Evolutionary conservation across 331 rosid genomes (phyloP), one percentile per base, ranked within the genome.

Genomic region (Erythrophleum ivorense): DNA sequence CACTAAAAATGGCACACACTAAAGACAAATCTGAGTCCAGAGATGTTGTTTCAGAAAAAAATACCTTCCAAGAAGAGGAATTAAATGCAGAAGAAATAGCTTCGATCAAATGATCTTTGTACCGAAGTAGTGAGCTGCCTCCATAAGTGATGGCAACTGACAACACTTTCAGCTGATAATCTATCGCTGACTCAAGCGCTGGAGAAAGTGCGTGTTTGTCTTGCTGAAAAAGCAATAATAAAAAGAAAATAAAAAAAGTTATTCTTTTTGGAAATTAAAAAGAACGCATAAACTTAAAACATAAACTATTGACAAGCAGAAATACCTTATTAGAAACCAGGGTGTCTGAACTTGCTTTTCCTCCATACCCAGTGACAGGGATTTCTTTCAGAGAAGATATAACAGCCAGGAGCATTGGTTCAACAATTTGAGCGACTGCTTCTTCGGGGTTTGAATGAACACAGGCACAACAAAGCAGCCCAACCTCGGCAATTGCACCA

Each of bases 401-500:
- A 59, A 86, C 94, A 79, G 97, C 92, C 71, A 73, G 75, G 64
- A 94, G 85, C 82, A 92, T 81, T 80, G 98, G 98, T 89, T 91
- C 97, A 77, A 94, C 81, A 80, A 94, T 93, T 66, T 89, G 90
- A 52, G 86, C 75, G 76, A 92, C 90, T 70, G 97, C 97, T 84
- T 87, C 98, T 83, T 92, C 94, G 48, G 98, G 97, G 81, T 94
- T 90, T 0, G 98, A 88, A 82, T 92, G 96, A 73, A 94, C 89
- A 80, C 98, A 92, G 43, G 98, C 97, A 80, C 97, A 94, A 87
- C 94, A 94, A 76, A 94, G 97, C 84, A 94, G 87, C 78, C 97
- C 98, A 84, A 94, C 98, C 91, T 94, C 98, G 54, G 97, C 93
- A 85, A 91, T 82, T 84, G 98, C 98, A 84, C 98, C 98, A 10